Percentiles rank a stretch among this genome's conserved stretches.
phyloP scores from a whole-genome alignment of 345 rosid species.

The Euphorbia peplus region DNA sequence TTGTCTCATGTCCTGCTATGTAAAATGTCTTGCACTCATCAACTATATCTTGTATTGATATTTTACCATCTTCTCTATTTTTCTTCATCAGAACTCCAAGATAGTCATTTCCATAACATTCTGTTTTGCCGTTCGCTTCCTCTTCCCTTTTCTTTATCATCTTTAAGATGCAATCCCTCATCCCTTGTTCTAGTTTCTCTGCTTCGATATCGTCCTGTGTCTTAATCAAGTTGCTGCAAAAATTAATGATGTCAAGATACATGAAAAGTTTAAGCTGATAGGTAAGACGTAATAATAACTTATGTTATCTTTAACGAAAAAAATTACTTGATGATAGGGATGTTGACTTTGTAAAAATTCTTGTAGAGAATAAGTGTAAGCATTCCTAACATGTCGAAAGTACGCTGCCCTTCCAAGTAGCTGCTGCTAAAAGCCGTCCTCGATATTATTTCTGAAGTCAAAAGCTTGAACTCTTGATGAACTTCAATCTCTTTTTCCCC shows the following conservation, averaged over 20 bases:
- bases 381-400: constrained; percentile 34
- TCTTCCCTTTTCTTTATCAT: constrained; percentile 33
- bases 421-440: constrained; percentile 53
- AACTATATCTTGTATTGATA: constrained; percentile 31
- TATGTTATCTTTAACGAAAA: neutral
- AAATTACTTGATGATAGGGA: constrained; percentile 1
- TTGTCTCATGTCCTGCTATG: constrained; percentile 33
- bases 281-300: no score
- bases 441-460: constrained; percentile 51
- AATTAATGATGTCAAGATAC: neutral
- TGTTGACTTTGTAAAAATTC: constrained; percentile 11
- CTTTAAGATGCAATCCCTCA: constrained; percentile 1
- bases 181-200: constrained; percentile 14
- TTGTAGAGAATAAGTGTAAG: constrained; percentile 13
- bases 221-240: constrained; percentile 28
- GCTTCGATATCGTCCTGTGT: constrained; percentile 23
- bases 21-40: constrained; percentile 41
- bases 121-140: constrained; percentile 4
- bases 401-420: constrained; percentile 39
- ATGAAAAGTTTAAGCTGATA: no score
- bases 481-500: constrained; percentile 41
- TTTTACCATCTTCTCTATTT: constrained; percentile 10
- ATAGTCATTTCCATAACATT: constrained; percentile 23
- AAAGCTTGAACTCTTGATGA: constrained; percentile 32
- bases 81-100: constrained; percentile 27